These are phyloP conservation scores for Botrytis fragariae DNA, from an alignment of 2,329 filamentous ascomycete species.

Conservation along the genomic window DNA sequence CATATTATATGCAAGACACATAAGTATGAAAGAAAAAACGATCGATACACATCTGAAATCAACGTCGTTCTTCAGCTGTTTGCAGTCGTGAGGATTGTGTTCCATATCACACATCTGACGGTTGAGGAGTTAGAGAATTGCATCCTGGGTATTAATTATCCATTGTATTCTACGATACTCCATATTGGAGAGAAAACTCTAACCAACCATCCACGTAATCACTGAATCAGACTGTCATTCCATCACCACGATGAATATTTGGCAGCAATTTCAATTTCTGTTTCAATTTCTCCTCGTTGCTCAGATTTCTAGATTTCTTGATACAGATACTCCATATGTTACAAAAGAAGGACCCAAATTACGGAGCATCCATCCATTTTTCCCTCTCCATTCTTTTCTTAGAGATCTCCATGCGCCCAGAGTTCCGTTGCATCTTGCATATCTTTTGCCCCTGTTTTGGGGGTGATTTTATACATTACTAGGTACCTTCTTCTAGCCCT, in stretches of 20 bases:
- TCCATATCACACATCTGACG: not conserved
- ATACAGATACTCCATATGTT: not conserved
- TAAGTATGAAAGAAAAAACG: not conserved
- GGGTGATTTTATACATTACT: not conserved
- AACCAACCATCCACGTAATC: not conserved
- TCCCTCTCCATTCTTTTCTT: not conserved
- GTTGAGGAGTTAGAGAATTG: not conserved
- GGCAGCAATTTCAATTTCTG: not conserved
- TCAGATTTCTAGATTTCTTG: not conserved
- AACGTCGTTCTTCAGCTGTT: not conserved
- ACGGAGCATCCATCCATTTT: too few relatives aligned
- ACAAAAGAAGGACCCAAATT: not conserved
- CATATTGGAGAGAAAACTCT: not conserved
- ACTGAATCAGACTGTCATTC: not conserved
- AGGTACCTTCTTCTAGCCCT: not conserved
- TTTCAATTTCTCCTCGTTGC: not conserved
- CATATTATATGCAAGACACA: not conserved
- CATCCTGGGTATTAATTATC: not conserved
- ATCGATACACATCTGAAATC: not conserved
- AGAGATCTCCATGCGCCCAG: conserved; percentile 6
- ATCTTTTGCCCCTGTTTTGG: not conserved
- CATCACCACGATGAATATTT: too few relatives aligned
- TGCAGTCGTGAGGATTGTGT: not conserved
- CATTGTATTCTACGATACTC: too few relatives aligned
- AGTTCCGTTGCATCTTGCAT: not conserved